phyloP scores from a whole-genome alignment of 2,329 filamentous ascomycete species.

The Claviceps africana region DNA sequence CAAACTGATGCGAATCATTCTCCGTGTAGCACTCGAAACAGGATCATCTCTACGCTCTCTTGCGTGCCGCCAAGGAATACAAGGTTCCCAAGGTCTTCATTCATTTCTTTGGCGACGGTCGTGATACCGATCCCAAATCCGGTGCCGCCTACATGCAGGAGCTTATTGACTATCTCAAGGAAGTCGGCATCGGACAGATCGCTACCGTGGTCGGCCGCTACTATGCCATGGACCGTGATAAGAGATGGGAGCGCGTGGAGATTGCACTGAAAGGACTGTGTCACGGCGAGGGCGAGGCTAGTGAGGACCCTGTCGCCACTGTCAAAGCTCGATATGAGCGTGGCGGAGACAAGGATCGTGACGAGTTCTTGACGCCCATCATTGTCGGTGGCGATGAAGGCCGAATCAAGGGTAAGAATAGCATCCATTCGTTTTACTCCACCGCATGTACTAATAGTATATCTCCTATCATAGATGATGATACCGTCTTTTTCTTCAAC shows the following conservation, averaged over 20 bases:
- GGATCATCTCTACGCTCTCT: conserved; percentile 74
- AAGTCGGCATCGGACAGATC: conserved; percentile 75
- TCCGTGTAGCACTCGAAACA: conserved; percentile 69
- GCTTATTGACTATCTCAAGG: conserved; percentile 64
- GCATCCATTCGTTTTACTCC: conserved; percentile 8
- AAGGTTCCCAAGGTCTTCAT: conserved; percentile 86
- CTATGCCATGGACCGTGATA: conserved; percentile 98
- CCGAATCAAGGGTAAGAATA: conserved; percentile 59
- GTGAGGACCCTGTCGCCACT: conserved; percentile 69
- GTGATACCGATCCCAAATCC: conserved; percentile 95
- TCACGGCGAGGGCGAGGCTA: conserved; percentile 73
- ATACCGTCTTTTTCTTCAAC: conserved; percentile 99
- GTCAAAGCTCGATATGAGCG: conserved; percentile 80
- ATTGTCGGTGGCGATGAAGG: conserved; percentile 77
- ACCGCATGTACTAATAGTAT: conserved; percentile 3
- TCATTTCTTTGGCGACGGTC: conserved; percentile 97
- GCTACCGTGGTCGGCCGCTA: conserved; percentile 91
- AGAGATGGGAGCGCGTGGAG: conserved; percentile 95
- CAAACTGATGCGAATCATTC: background rate
- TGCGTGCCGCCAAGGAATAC: conserved; percentile 80
- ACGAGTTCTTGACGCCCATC: conserved; percentile 98
- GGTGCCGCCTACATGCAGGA: conserved; percentile 77
- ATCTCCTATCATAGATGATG: conserved; percentile 46
- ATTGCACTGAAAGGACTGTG: conserved; percentile 78
- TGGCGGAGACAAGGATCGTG: conserved; percentile 54